Base-by-base conservation (phyloP, 176 grass and related monocot genomes). In the Aegilops bicornis region DNA sequence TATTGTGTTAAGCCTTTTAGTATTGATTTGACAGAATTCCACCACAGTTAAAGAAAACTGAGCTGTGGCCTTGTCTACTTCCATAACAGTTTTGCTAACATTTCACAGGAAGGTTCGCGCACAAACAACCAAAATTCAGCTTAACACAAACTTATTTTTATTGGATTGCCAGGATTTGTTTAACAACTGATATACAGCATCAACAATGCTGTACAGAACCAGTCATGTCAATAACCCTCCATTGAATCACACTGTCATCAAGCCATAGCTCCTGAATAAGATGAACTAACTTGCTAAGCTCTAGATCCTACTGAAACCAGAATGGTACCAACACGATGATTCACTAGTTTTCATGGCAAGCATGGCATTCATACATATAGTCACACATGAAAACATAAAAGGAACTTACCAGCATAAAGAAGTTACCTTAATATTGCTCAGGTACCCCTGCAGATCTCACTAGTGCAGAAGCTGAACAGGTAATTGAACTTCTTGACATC, bases 271-370 rank as follows among this genome's bases (percentile, higher is more conserved):
- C 27, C 83, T 85, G 60, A 36, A 85, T 48, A 47, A 85, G 20
- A 33, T 85, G 72, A 70, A 85, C 22, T 76, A 65, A 84, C 60
- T 77, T 84, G 71, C 72, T 85, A 64, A 66, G 42, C 82, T 75
- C 70, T 84, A 84, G 70, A 65, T 45, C 83, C 72, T 77, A 52
- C 40, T 11, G 83, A 77, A 85, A 75, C 70, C 35, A 75, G 82
- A 62, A 62, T 62, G 45, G 81, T 40, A 73, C 69, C 52, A 83
- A 75, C 82, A 75, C 15, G 74, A 84, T 33, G 36, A 48, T 84
- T 84, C 31, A 56, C 66, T 59, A 82, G 48, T 71, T 71, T 47
- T 82, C 47, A 71, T 24, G 43, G 43, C 64, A 69, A 82, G 63
- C 79, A 81, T 52, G 80, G 33, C 52, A 69, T 82, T 82, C 65